phyloP scores from a whole-genome alignment of 2,329 filamentous ascomycete genomes.

The Ambrosiella xylebori region DNA sequence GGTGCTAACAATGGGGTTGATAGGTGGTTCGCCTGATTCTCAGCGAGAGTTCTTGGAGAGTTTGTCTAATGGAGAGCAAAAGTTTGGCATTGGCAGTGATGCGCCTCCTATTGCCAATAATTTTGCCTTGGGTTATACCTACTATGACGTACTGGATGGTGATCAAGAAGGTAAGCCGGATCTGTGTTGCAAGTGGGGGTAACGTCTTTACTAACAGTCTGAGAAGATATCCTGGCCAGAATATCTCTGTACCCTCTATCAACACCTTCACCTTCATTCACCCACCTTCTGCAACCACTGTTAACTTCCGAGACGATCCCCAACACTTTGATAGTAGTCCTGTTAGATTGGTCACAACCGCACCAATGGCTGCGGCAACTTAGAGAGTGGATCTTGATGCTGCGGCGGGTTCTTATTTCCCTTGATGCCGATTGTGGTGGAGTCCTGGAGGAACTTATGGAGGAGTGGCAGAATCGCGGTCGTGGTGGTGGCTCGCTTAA shows the following conservation, averaged over 20 bases:
- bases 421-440: constrained; percentile 62
- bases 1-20: background rate
- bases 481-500: constrained; percentile 45
- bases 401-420: constrained; percentile 59
- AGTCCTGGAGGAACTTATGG: constrained; percentile 74
- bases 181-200: too few relatives aligned
- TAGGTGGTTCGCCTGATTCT: constrained; percentile 65
- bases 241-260: constrained; percentile 78
- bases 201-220: background rate
- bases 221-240: constrained; percentile 69
- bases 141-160: constrained; percentile 82
- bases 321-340: constrained; percentile 71
- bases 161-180: constrained; percentile 65
- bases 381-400: constrained; percentile 71
- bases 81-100: constrained; percentile 37
- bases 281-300: constrained; percentile 65
- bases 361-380: constrained; percentile 85
- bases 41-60: constrained; percentile 70
- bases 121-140: constrained; percentile 86
- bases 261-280: constrained; percentile 68
- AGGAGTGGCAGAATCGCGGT: constrained; percentile 59
- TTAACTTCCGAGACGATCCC: constrained; percentile 70
- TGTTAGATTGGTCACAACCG: constrained; percentile 91
- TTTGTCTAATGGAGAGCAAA: constrained; percentile 35
- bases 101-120: constrained; percentile 73